Conservation (phyloP, 306 rosid species). For the Astragalus glycyphyllos region DNA sequence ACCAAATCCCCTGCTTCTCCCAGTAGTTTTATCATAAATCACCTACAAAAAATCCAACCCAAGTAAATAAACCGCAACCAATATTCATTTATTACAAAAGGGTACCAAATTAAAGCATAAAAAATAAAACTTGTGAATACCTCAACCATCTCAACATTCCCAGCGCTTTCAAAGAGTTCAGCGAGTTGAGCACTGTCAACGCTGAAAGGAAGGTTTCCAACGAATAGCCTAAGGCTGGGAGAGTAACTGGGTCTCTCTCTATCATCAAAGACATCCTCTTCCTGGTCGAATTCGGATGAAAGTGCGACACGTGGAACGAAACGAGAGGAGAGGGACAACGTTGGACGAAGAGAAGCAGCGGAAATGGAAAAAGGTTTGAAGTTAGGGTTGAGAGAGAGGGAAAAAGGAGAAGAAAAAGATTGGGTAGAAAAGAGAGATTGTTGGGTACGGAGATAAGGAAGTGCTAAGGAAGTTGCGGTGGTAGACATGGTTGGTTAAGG, state of each 20-base stretch:
- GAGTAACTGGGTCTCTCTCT: constrained; percentile 47
- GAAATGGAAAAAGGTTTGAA: constrained; percentile 59
- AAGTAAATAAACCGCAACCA: neutral
- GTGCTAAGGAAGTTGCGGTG: constrained; percentile 67
- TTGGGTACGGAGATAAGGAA: constrained; percentile 58
- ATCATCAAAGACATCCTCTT: constrained; percentile 57
- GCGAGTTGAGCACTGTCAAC: constrained; percentile 90
- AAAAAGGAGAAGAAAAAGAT: constrained; percentile 45
- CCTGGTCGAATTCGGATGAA: constrained; percentile 79
- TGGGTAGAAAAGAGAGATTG: constrained; percentile 44
- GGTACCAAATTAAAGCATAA: neutral
- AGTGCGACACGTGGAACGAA: constrained; percentile 61
- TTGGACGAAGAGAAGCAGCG: constrained; percentile 48
- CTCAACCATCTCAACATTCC: constrained; percentile 90
- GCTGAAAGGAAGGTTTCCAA: constrained; percentile 86
- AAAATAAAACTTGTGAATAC: constrained; percentile 47
- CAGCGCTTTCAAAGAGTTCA: constrained; percentile 72
- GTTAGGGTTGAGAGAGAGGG: constrained; percentile 44
- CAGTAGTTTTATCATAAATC: constrained; percentile 84
- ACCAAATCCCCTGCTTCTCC: constrained; percentile 95
- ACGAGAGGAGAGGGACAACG: constrained; percentile 46
- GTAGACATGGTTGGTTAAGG: constrained; percentile 61
- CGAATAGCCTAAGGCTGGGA: constrained; percentile 73
- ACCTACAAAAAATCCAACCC: constrained; percentile 52
- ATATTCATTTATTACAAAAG: neutral